Evolutionary conservation across 352 stramenopile species (phyloP).

Genomic region (Pythium monospermum): DNA sequence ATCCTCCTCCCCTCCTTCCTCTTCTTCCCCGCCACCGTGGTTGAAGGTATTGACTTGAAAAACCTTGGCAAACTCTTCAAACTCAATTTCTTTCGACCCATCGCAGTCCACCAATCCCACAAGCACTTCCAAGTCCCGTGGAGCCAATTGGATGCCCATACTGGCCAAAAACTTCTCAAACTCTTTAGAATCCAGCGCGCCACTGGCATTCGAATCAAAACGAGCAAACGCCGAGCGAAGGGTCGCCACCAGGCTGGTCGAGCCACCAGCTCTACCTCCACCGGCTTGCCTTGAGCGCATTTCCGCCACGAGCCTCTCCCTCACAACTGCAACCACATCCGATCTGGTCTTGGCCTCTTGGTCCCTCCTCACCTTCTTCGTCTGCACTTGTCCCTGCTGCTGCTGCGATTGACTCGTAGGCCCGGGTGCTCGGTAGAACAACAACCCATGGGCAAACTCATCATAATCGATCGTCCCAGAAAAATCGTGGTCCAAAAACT

Average conservation of each 20-base stretch:
- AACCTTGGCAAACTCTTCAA: constrained; percentile 37
- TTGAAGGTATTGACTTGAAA: constrained; percentile 5
- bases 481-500: constrained; percentile 48
- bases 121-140: constrained; percentile 31
- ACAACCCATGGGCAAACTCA: constrained; percentile 58
- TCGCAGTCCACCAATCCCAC: constrained; percentile 39
- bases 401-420: not conserved
- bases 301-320: constrained; percentile 2
- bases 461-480: constrained; percentile 73
- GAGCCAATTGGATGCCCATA: constrained; percentile 50
- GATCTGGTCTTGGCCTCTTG: constrained; percentile 1
- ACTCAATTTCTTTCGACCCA: constrained; percentile 37
- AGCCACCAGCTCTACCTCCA: no score
- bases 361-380: not conserved
- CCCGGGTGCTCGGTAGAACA: constrained; percentile 38
- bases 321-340: constrained; percentile 17
- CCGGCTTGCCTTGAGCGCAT: constrained; percentile 9
- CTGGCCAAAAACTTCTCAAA: constrained; percentile 51
- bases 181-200: constrained; percentile 51
- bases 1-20: constrained; percentile 2
- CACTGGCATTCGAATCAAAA: constrained; percentile 46
- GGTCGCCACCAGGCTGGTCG: not conserved
- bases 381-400: not conserved
- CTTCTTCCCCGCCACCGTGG: not conserved
- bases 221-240: constrained; percentile 39